Base-by-base conservation (phyloP, 2,329 filamentous ascomycete species). In the Ophiocordyceps camponoti-floridani region DNA sequence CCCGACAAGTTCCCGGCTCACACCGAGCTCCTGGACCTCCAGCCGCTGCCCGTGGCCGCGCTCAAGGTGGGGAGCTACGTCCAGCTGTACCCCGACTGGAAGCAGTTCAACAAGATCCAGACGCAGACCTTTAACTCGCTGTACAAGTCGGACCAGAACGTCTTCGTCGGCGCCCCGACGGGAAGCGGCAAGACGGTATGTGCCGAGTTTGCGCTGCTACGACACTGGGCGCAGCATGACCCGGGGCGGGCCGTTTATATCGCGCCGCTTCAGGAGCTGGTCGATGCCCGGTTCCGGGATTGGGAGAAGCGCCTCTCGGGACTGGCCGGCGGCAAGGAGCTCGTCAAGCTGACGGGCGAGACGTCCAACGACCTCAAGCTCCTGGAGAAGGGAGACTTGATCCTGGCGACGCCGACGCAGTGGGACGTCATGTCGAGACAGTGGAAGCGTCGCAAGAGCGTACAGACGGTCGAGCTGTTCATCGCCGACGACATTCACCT, bases 121-220 rank as follows among this genome's bases (percentile, higher is more conserved):
- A 95, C 91, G 0, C 91, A 98, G 59, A 85, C 86, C 0, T 98
- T 96, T 69, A 94, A 94, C 58, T 87, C 88, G 1, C 67, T 98
- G 0, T 96, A 85, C 59, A 81, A 83, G 42, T 83, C 84, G 0
- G 84, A 96, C 58, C 86, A 96, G 54, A 96, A 93, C 55, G 87
- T 95, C 19, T 86, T 98, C 50, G 68, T 98, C 50, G 88, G 86
- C 41, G 82, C 89, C n/a, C 82, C 91, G 1, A 88, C 88, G 9
- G 89, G 91, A 40, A 94, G 86, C 58, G 91, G 91, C 47, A 98
- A 98, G 72, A 96, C 91, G 1, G 79, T 95, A 2, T 96, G 91
- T 57, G 91, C 91, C 2, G 91, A 98, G 60, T 91, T 98, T 63
- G 83, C 91, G 7, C 69, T 98, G 43, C 68, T 98, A 26, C 81